Base-by-base conservation (phyloP, 176 grass and related monocot species). In the Tillandsia fasciculata region DNA sequence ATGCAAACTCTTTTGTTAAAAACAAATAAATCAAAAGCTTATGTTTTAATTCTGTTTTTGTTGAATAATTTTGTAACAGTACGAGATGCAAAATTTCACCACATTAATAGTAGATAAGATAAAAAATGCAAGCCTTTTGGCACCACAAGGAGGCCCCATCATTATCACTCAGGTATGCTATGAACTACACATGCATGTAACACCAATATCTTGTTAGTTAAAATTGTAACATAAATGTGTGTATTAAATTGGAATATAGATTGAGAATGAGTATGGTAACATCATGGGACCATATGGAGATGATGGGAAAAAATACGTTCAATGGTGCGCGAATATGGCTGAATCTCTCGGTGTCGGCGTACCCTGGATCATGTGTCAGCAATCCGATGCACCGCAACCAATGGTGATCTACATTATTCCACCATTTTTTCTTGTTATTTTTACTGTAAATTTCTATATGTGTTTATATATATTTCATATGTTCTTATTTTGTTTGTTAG, bases 351-450 rank as follows among this genome's bases (percentile, higher is more conserved):
- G 71, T 2, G 74, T 74, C 9, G 74, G 70, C 59, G 80, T 91
- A 9, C 83, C 80, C 0, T 91, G 88, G 88, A 71, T 91, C 64
- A 91, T 91, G 87, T 91, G 87, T 70, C 83, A 91, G 52, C 87
- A 91, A 72, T 1, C 29, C 11, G 74, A 80, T 50, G 83, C 84
- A 17, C 76, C 83, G 10, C 64, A 79, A 28, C 77, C 80, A 10
- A 75, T 83, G 64, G 87, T 90, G 28, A 65, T 23, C 22, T 65
- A 53, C 13, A 64, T 33, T 33, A 33, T 33, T 33, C 29, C 7
- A 42, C 5, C 33, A 0, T 42, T 42, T 33, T 42, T 42, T 24
- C 24, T 24, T 42, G 33, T 42, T 42, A 42, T 42, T 42, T 42
- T 42, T 42, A 42, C 5, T 7, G 33, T 42, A 7, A 42, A 42